phyloP scores from a whole-genome alignment of 2,329 filamentous ascomycete species.

The Pseudocercospora eumusae region DNA sequence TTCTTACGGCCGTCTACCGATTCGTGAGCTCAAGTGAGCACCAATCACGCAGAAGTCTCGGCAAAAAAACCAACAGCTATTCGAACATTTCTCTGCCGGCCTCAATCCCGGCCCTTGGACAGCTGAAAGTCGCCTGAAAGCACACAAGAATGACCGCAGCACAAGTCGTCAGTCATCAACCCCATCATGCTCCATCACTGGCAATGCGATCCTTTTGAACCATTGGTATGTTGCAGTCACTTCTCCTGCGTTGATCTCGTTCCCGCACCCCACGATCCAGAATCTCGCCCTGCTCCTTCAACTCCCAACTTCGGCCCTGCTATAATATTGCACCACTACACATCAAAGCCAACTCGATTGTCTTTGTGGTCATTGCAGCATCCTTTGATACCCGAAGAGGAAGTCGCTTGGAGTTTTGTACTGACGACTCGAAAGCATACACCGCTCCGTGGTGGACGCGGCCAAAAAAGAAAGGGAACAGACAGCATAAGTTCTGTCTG shows the following conservation, averaged over 20 bases:
- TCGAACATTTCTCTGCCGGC: constrained; percentile 10
- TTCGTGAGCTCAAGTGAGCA: neutral
- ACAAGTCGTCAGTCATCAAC: constrained; percentile 11
- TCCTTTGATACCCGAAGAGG: neutral
- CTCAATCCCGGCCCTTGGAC: constrained; percentile 9
- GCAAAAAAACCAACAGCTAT: constrained; percentile 7
- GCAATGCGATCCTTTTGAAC: neutral
- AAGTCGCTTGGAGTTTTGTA: neutral
- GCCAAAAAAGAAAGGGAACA: constrained; percentile 13
- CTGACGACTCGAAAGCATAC: constrained; percentile 15
- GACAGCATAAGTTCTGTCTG: constrained; percentile 9
- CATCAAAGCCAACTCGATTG: neutral
- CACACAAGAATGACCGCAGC: constrained; percentile 12
- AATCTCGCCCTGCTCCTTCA: constrained; percentile 5
- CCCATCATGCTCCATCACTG: constrained; percentile 6
- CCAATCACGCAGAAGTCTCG: constrained; percentile 5
- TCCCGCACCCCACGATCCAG: constrained; percentile 4
- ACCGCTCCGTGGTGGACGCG: constrained; percentile 9
- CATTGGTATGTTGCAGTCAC: neutral
- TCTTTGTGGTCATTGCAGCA: neutral
- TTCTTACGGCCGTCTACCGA: neutral
- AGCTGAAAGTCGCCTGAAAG: constrained; percentile 5
- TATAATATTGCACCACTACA: constrained; percentile 6
- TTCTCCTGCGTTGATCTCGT: constrained; percentile 1
- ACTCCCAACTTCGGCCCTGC: constrained; percentile 11